phyloP scores from a whole-genome alignment of 805 yeast species.

The Jamesozyma lodderae region DNA sequence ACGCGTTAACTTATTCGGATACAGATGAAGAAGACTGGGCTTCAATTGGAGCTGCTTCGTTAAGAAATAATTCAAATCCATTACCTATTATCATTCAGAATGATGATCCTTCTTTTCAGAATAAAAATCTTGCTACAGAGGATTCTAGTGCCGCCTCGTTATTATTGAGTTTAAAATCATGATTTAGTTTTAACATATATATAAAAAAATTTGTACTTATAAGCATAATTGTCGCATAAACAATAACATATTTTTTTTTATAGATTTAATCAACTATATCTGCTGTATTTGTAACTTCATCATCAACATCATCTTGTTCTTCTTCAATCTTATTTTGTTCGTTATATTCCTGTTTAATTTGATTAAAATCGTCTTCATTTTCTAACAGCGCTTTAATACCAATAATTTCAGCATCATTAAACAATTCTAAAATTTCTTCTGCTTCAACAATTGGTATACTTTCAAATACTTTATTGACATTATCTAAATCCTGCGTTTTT shows the following conservation, averaged over 20 bases:
- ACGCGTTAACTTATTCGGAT: slow-evolving; percentile 39
- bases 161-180: slow-evolving; percentile 27
- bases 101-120: too few relatives aligned
- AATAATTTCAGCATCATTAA: slow-evolving; percentile 75
- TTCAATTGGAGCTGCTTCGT: slow-evolving; percentile 66
- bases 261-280: slow-evolving; percentile 13
- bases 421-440: slow-evolving; percentile 60
- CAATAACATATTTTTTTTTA: not conserved
- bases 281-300: slow-evolving; percentile 4
- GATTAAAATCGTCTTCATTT: slow-evolving; percentile 59
- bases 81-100: too few relatives aligned
- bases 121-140: too few relatives aligned
- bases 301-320: slow-evolving; percentile 2
- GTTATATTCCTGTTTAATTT: slow-evolving; percentile 40
- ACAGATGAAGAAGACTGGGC: slow-evolving; percentile 99
- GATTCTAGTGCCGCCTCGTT: slow-evolving; percentile 26
- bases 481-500: slow-evolving; percentile 60
- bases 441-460: slow-evolving; percentile 67
- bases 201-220: too few relatives aligned
- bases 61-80: slow-evolving; percentile 39
- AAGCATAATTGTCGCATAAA: not conserved
- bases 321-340: not conserved
- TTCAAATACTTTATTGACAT: slow-evolving; percentile 75
- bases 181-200: not conserved
- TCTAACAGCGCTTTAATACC: slow-evolving; percentile 72